Evolutionary conservation across 2,329 filamentous ascomycete genomes (phyloP).

Genomic region (Penicillium thymicola): DNA sequence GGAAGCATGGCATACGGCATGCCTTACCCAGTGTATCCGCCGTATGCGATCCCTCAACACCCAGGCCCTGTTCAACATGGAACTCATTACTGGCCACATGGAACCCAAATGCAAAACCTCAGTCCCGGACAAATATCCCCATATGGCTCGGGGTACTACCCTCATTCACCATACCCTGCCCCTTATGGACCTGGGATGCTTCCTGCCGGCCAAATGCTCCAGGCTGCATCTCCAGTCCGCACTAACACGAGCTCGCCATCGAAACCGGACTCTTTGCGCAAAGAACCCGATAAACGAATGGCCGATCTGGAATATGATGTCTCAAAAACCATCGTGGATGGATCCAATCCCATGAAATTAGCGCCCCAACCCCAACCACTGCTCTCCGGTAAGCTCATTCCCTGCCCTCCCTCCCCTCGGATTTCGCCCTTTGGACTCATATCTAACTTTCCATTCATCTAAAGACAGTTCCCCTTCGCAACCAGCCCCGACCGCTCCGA

Average conservation of each 20-base stretch:
- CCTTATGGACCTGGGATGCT: constrained; percentile 19
- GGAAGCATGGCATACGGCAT: constrained; percentile 24
- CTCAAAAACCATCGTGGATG: constrained; percentile 38
- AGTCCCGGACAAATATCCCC: constrained; percentile 17
- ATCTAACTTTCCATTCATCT: not conserved
- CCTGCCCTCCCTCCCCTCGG: not conserved
- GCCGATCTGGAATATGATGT: constrained; percentile 29
- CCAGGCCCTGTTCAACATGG: constrained; percentile 14
- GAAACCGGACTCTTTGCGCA: constrained; percentile 17
- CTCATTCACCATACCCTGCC: constrained; percentile 22
- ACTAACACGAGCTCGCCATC: not conserved
- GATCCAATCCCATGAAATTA: constrained; percentile 32
- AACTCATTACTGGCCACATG: constrained; percentile 23
- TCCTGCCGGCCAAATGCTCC: constrained; percentile 7
- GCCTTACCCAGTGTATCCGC: constrained; percentile 28
- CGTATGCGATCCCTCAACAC: constrained; percentile 29
- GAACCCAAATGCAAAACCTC: constrained; percentile 20
- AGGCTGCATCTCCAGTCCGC: not conserved
- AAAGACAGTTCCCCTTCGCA: constrained; percentile 16
- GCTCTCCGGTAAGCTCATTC: constrained; percentile 22
- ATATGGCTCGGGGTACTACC: constrained; percentile 28
- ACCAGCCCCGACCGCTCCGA: constrained; percentile 21
- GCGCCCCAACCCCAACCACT: constrained; percentile 9
- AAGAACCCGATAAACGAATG: constrained; percentile 14
- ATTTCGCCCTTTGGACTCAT: not conserved